Evolutionary conservation across 2,329 filamentous ascomycete species (phyloP).

Genomic region (Hymenotorrendiella dingleyae): DNA sequence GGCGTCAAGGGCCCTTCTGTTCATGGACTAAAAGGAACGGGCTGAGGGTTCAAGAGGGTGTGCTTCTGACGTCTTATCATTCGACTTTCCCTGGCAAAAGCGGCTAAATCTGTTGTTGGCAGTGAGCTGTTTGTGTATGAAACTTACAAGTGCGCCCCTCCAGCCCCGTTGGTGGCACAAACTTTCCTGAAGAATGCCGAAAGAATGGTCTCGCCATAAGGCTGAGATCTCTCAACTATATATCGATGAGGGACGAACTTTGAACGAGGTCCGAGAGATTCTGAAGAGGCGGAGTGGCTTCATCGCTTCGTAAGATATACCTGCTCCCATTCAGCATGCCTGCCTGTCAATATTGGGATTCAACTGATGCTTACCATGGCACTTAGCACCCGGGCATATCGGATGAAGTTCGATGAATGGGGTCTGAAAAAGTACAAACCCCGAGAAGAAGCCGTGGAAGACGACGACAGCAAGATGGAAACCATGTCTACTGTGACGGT

Average conservation of each 20-base stretch:
- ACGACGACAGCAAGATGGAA: neutral
- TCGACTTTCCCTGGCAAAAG: no score
- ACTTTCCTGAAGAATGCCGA: constrained; percentile 7
- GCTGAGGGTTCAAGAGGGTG: no score
- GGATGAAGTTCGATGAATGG: constrained; percentile 18
- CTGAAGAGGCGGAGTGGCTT: constrained; percentile 9
- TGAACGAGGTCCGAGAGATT: constrained; percentile 11
- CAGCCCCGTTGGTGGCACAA: neutral
- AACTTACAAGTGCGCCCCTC: no score
- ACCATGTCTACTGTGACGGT: no score
- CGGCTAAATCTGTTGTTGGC: no score
- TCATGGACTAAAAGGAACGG: no score
- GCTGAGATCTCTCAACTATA: constrained; percentile 12
- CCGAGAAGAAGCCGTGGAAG: neutral
- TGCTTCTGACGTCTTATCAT: no score
- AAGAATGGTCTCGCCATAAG: constrained; percentile 13
- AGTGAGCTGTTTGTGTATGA: no score
- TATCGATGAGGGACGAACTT: constrained; percentile 7
- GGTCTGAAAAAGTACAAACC: constrained; percentile 12
- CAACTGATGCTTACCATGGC: neutral
- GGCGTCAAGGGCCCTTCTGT: no score
- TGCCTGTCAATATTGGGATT: neutral
- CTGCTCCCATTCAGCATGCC: neutral
- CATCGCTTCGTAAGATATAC: constrained; percentile 9
- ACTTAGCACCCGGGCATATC: constrained; percentile 10